phyloP scores from a whole-genome alignment of 2,329 filamentous ascomycete species.

The Cordyceps javanica region DNA sequence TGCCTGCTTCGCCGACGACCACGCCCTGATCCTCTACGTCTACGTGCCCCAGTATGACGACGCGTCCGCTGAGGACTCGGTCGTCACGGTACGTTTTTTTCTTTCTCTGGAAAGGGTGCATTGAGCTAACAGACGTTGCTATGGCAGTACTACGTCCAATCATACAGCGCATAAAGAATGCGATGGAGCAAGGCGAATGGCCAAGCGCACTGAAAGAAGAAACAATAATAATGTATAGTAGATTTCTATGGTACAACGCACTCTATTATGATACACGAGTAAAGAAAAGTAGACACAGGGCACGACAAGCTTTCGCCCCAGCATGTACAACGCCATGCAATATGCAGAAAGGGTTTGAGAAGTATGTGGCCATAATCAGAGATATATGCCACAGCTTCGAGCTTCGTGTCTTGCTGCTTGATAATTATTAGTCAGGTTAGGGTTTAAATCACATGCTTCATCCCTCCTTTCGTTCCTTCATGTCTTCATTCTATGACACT shows the following conservation, averaged over 20 bases:
- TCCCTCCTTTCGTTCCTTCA: conserved; percentile 7
- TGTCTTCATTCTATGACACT: neutral
- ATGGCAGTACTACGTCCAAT: conserved; percentile 40
- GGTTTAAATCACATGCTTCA: neutral
- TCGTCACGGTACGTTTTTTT: conserved; percentile 59
- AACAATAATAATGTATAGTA: conserved; percentile 12
- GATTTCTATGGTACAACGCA: conserved; percentile 10
- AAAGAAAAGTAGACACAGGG: conserved; percentile 1
- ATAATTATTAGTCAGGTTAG: conserved; percentile 1
- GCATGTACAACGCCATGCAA: conserved; percentile 2
- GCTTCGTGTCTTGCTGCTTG: neutral
- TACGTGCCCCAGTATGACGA: conserved; percentile 70
- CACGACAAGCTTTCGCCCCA: neutral
- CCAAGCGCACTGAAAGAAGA: neutral
- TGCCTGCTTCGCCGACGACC: conserved; percentile 78
- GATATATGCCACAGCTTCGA: neutral
- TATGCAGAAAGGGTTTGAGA: neutral
- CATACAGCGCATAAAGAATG: conserved; percentile 27
- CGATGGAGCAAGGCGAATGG: neutral
- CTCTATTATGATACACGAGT: conserved; percentile 7
- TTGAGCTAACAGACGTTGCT: conserved; percentile 20
- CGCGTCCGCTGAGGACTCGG: conserved; percentile 59
- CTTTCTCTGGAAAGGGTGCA: too few relatives aligned
- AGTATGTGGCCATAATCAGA: neutral
- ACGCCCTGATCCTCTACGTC: conserved; percentile 77